phyloP scores from a whole-genome alignment of 1,284 basidiomycete species.

The Termitomyces sp. region DNA sequence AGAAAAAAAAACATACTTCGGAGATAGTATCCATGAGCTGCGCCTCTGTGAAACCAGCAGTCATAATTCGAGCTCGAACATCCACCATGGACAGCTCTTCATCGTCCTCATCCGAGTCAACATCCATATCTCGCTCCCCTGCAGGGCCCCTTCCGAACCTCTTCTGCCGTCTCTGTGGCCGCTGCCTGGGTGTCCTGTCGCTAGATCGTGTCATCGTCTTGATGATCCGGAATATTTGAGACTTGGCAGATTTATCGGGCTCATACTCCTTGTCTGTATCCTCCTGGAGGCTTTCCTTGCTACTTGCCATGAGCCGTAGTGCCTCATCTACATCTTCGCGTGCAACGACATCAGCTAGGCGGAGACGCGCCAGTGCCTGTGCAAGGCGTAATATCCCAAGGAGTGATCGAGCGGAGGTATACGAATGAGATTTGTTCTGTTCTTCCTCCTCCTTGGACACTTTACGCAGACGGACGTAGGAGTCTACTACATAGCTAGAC shows the following conservation, averaged over 20 bases:
- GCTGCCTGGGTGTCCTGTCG: constrained; percentile 32
- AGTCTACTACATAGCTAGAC: constrained; percentile 91
- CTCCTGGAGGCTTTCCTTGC: constrained; percentile 85
- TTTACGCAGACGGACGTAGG: constrained; percentile 93
- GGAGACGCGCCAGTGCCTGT: constrained; percentile 90
- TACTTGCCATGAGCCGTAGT: constrained; percentile 92
- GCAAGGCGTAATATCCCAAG: constrained; percentile 92
- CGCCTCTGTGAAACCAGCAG: constrained; percentile 85
- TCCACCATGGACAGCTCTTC: constrained; percentile 75
- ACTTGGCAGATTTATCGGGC: constrained; percentile 73
- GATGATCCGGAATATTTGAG: constrained; percentile 86
- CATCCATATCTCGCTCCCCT: constrained; percentile 64
- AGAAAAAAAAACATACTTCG: constrained; percentile 47
- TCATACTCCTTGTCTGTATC: constrained; percentile 68
- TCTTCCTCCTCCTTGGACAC: constrained; percentile 88
- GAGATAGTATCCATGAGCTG: constrained; percentile 82
- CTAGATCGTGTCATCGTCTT: constrained; percentile 68
- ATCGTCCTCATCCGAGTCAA: constrained; percentile 60
- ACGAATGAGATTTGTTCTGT: constrained; percentile 85
- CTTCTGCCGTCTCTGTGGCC: constrained; percentile 34
- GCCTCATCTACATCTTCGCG: constrained; percentile 95
- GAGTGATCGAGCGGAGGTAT: constrained; percentile 96
- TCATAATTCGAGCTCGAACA: constrained; percentile 77
- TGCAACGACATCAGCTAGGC: constrained; percentile 78
- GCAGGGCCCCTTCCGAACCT: constrained; percentile 63